phyloP scores from a whole-genome alignment of 805 yeast genomes.

The Komagataella pseudopastoris region DNA sequence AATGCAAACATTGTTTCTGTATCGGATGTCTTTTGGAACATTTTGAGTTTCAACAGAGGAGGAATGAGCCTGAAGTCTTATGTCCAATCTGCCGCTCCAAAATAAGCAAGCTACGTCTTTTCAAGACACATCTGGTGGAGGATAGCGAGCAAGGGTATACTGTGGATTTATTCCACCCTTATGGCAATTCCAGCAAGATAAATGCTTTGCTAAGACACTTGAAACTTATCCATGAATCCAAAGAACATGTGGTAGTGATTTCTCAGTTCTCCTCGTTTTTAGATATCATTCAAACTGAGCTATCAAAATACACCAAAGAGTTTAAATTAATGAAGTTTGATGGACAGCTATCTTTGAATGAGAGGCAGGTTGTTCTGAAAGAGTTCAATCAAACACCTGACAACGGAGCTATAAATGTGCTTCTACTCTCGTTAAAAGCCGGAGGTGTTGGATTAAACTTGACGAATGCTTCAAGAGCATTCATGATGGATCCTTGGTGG shows the following conservation, averaged over 20 bases:
- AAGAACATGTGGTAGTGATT: slow-evolving; percentile 73
- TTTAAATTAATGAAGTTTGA: slow-evolving; percentile 61
- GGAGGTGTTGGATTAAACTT: slow-evolving; percentile 91
- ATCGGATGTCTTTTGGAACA: slow-evolving; percentile 60
- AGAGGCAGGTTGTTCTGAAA: slow-evolving; percentile 47
- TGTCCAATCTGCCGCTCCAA: slow-evolving; percentile 71
- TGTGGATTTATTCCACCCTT: slow-evolving; percentile 31
- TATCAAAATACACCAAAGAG: slow-evolving; percentile 28
- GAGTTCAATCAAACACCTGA: slow-evolving; percentile 27
- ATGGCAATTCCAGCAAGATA: slow-evolving; percentile 56
- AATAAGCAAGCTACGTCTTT: slow-evolving; percentile 35
- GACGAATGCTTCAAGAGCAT: slow-evolving; percentile 75
- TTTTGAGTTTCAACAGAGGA: slow-evolving; percentile 45
- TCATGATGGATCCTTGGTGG: slow-evolving; percentile 97
- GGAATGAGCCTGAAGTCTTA: slow-evolving; percentile 21
- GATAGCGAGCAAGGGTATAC: slow-evolving; percentile 9
- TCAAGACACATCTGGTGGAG: slow-evolving; percentile 18
- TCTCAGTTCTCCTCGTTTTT: slow-evolving; percentile 81
- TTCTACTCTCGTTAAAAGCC: slow-evolving; percentile 71
- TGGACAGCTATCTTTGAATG: slow-evolving; percentile 59
- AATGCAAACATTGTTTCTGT: slow-evolving; percentile 78
- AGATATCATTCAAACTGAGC: slow-evolving; percentile 57
- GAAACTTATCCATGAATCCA: slow-evolving; percentile 36
- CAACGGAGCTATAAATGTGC: slow-evolving; percentile 23
- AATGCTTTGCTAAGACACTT: slow-evolving; percentile 55